A percentile compares a stretch with the other conserved stretches of the same genome.
phyloP scores from a whole-genome alignment of 2,329 filamentous ascomycete species.

The Fusarium tricinctum region DNA sequence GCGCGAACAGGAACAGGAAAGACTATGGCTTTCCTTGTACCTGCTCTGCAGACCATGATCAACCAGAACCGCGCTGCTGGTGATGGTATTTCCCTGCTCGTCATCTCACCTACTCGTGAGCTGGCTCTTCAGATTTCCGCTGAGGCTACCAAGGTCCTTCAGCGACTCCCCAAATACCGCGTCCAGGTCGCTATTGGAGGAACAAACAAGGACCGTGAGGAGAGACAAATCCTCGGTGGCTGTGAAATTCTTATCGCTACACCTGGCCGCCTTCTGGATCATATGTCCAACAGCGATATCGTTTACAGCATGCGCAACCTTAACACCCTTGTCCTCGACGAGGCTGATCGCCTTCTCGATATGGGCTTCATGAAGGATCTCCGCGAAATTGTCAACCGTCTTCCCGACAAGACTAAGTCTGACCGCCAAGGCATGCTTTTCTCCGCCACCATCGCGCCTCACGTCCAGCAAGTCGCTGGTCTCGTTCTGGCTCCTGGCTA shows the following conservation, averaged over 20 bases:
- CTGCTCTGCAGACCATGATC: slow-evolving; percentile 84
- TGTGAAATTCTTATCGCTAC: slow-evolving; percentile 87
- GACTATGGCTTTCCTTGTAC: slow-evolving; percentile 85
- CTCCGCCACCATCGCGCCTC: slow-evolving; percentile 84
- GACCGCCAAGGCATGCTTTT: slow-evolving; percentile 83
- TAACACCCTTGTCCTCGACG: slow-evolving; percentile 86
- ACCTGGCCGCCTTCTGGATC: slow-evolving; percentile 82
- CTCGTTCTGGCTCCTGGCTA: slow-evolving; percentile 78
- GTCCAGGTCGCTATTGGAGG: slow-evolving; percentile 86
- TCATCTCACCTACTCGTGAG: slow-evolving; percentile 79
- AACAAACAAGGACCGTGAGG: slow-evolving; percentile 79
- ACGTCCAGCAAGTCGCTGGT: slow-evolving; percentile 81
- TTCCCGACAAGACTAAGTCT: slow-evolving; percentile 73
- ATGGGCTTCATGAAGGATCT: slow-evolving; percentile 87
- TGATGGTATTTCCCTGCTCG: slow-evolving; percentile 69
- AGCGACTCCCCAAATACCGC: slow-evolving; percentile 79
- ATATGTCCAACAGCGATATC: slow-evolving; percentile 80
- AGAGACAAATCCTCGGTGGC: slow-evolving; percentile 76
- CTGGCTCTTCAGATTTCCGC: slow-evolving; percentile 77
- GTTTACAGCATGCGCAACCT: slow-evolving; percentile 75
- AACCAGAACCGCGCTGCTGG: slow-evolving; percentile 53
- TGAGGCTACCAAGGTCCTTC: slow-evolving; percentile 79
- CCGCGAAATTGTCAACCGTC: slow-evolving; percentile 79
- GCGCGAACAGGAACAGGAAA: slow-evolving; percentile 92
- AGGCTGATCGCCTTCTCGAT: slow-evolving; percentile 85